Base-by-base conservation (phyloP, 495 filamentous ascomycete genomes). In the Aspergillus affinis region DNA sequence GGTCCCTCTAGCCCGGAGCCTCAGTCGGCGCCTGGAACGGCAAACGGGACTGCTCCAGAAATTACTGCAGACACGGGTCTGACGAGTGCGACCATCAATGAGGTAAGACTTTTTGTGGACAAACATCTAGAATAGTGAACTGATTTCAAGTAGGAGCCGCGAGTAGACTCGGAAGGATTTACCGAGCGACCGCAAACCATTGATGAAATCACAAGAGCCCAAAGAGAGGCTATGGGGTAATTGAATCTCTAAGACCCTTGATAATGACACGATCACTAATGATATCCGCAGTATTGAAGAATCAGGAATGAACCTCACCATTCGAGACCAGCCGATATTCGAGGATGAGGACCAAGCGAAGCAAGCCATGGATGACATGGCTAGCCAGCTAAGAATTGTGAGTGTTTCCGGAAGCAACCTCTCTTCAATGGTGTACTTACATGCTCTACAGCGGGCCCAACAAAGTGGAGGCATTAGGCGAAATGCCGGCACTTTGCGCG, bases 321-420 rank as follows among this genome's bases (percentile, higher is more conserved):
- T 99, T 62, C 83, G 91, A 61, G 92, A 91, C 62, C 90, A 95
- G 59, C 93, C 96, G 1, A 95, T 99, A 57, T 86, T 87, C 20
- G 94, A 98, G 73, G 94, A 98, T 69, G 90, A 93, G 63, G 86
- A 81, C 56, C 91, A 96, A 70, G 91, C 91, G 3, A 87, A 94
- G 72, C 88, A 90, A 48, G 94, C 95, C 1, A 80, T 97, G 68
- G 90, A 92, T 48, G 93, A 89, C 63, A 91, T 97, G 66, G 92
- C 93, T n/a, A 92, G 90, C 67, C 90, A 91, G 12, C 77, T 99
- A 23, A 81, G 88, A 65, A 72, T 86, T 63, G 87, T 89, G 74
- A 69, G 80, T 78, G 20, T 13, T 10, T 26, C 7, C 20, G n/a
- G 13, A 6, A 46, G 32, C 53, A 17, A 45, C 46, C 17, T 26